A percentile compares a stretch with the other conserved stretches of the same genome.
These are phyloP conservation scores for Eutypella sp. DNA, from an alignment of 2,329 filamentous ascomycete species.

Conservation along the genomic window DNA sequence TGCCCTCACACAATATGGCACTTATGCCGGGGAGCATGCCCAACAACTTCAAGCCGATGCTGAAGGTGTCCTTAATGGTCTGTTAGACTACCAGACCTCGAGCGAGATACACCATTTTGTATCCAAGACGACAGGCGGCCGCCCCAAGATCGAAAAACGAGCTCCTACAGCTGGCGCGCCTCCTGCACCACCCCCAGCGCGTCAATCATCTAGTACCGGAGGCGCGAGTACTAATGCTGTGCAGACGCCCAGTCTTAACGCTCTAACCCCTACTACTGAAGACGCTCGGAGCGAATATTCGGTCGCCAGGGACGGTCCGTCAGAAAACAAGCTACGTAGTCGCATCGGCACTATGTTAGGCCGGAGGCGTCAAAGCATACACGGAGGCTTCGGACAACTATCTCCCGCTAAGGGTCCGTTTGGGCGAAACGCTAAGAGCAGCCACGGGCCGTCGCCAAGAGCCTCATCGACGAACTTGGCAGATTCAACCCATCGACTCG, in stretches of 20 bases:
- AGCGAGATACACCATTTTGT: conserved; percentile 79
- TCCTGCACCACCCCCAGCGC: too few species aligned
- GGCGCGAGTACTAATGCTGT: conserved; percentile 22
- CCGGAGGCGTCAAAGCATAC: conserved; percentile 60
- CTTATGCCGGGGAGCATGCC: conserved; percentile 83
- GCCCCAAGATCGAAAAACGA: conserved; percentile 39
- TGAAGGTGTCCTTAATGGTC: conserved; percentile 72
- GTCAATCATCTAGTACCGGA: conserved; percentile 36
- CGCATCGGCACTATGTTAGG: conserved; percentile 67
- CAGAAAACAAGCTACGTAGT: conserved; percentile 54
- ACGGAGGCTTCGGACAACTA: conserved; percentile 55
- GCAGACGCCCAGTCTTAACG: conserved; percentile 21
- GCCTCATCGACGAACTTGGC: conserved; percentile 55
- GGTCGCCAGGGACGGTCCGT: conserved; percentile 33
- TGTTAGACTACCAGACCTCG: conserved; percentile 81
- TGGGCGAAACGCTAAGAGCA: conserved; percentile 56
- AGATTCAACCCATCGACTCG: conserved; percentile 48
- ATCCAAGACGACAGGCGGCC: conserved; percentile 38
- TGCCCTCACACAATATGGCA: conserved; percentile 86
- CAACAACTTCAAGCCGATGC: conserved; percentile 70
- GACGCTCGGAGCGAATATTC: conserved; percentile 44
- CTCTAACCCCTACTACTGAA: conserved; percentile 27
- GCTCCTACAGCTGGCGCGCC: too few species aligned
- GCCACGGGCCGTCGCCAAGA: conserved; percentile 58
- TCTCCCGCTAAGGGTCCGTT: conserved; percentile 57